Evolutionary conservation across 2,329 filamentous ascomycete species (phyloP).

Genomic region (Shiraia bambusicola): DNA sequence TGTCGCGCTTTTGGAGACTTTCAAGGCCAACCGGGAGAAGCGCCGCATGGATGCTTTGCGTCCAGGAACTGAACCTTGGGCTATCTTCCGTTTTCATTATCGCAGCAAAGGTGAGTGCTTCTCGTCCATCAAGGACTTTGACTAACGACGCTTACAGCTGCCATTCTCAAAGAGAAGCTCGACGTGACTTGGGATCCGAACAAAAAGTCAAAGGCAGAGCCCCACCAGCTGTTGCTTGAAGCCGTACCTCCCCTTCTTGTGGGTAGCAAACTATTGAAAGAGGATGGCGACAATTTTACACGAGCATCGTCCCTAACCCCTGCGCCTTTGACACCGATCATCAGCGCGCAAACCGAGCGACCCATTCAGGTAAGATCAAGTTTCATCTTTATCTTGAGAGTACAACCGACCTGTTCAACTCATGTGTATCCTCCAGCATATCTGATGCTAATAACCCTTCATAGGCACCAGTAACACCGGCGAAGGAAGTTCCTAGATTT

Average conservation of each 20-base stretch:
- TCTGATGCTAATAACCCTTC: conserved; percentile 3
- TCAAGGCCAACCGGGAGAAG: conserved; percentile 5
- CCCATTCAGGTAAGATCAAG: conserved; percentile 14
- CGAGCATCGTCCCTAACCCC: conserved; percentile 13
- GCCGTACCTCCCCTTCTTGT: conserved; percentile 13
- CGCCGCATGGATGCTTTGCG: conserved; percentile 20
- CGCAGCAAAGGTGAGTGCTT: conserved; percentile 28
- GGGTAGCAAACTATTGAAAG: conserved; percentile 10
- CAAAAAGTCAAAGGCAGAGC: conserved; percentile 6
- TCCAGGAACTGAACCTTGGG: conserved; percentile 42
- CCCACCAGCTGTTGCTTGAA: conserved; percentile 17
- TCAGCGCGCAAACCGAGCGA: background rate
- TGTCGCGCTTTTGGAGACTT: conserved; percentile 11
- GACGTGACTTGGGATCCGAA: conserved; percentile 8
- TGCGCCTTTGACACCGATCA: conserved; percentile 7
- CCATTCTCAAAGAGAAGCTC: conserved; percentile 14
- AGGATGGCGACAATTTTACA: conserved; percentile 13
- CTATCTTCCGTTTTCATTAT: conserved; percentile 47
- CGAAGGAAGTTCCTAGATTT: conserved; percentile 1
- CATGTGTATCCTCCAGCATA: background rate
- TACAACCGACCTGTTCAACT: too few relatives aligned
- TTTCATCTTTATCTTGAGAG: background rate
- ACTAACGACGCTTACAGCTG: conserved; percentile 14
- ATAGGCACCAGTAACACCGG: conserved; percentile 5
- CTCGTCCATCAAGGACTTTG: background rate